Conservation (phyloP, 441 rosid species). For the Viola pubescens region DNA sequence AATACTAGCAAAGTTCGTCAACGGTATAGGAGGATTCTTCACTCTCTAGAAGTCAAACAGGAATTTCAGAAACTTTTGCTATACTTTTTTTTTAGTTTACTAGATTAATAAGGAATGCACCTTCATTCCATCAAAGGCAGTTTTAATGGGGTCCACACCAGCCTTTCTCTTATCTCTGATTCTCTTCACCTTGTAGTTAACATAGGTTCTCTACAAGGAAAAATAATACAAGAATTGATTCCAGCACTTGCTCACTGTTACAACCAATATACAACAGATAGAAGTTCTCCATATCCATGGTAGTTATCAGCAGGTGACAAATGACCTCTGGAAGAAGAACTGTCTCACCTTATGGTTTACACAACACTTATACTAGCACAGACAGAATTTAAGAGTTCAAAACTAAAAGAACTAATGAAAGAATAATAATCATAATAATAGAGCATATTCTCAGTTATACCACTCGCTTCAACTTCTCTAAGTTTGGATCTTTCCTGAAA, state of each 20-base stretch:
- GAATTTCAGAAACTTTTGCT: slow-evolving; percentile 9
- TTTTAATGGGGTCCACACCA: slow-evolving; percentile 80
- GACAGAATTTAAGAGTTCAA: not conserved
- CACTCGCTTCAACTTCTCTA: slow-evolving; percentile 68
- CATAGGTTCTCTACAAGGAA: slow-evolving; percentile 62
- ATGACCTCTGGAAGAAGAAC: not conserved
- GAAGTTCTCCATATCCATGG: not conserved
- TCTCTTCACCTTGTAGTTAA: slow-evolving; percentile 46
- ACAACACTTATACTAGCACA: not conserved
- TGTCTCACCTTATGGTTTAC: not conserved
- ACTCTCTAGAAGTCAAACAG: slow-evolving; percentile 55
- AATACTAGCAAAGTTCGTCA: slow-evolving; percentile 81
- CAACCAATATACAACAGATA: not conserved
- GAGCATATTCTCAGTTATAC: slow-evolving; percentile 30
- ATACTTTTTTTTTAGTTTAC: slow-evolving; percentile 6
- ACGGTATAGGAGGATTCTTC: slow-evolving; percentile 89
- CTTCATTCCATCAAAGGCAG: slow-evolving; percentile 92
- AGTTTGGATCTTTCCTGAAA: slow-evolving; percentile 58
- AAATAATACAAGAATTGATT: slow-evolving; percentile 15
- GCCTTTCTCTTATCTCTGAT: slow-evolving; percentile 64
- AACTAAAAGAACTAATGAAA: slow-evolving; percentile 7
- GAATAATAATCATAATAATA: no score
- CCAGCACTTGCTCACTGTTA: slow-evolving; percentile 14
- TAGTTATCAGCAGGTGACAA: not conserved
- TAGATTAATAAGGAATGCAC: slow-evolving; percentile 24